Evolutionary conservation across 352 stramenopile genomes (phyloP).

Genomic region (Globisporangium ultimum): DNA sequence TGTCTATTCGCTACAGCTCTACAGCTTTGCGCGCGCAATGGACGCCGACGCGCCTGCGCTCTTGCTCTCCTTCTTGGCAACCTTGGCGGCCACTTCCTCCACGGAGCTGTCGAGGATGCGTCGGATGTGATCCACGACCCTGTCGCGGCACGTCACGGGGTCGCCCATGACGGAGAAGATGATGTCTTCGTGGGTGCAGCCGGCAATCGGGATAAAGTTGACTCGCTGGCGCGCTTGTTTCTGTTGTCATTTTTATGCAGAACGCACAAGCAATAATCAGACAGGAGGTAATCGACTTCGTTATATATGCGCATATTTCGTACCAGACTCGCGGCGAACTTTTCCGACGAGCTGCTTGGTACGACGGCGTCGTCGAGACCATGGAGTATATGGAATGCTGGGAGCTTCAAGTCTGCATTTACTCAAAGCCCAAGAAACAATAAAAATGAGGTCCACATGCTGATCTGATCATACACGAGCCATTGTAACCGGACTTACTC

Average conservation of each 20-base stretch:
- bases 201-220: conserved; percentile 37
- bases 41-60: no score
- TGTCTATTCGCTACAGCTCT: no score
- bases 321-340: conserved; percentile 50
- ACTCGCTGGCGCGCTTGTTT: conserved; percentile 33
- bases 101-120: conserved; percentile 25
- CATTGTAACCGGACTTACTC: conserved; percentile 21
- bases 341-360: conserved; percentile 51
- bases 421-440: no score
- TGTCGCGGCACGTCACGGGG: conserved; percentile 33
- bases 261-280: not conserved
- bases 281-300: no score
- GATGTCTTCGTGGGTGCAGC: conserved; percentile 63
- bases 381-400: conserved; percentile 57
- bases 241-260: conserved; percentile 10
- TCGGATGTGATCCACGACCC: conserved; percentile 37
- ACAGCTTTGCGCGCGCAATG: no score
- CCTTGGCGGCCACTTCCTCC: conserved; percentile 11
- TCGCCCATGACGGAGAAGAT: conserved; percentile 74
- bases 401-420: conserved; percentile 21
- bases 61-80: no score
- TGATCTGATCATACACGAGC: no score
- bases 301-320: not conserved
- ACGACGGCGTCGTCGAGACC: conserved; percentile 55
- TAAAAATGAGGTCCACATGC: no score